These are phyloP conservation scores for Citrus trifoliata DNA, from an alignment of 345 rosid species.

Conservation along the genomic window DNA sequence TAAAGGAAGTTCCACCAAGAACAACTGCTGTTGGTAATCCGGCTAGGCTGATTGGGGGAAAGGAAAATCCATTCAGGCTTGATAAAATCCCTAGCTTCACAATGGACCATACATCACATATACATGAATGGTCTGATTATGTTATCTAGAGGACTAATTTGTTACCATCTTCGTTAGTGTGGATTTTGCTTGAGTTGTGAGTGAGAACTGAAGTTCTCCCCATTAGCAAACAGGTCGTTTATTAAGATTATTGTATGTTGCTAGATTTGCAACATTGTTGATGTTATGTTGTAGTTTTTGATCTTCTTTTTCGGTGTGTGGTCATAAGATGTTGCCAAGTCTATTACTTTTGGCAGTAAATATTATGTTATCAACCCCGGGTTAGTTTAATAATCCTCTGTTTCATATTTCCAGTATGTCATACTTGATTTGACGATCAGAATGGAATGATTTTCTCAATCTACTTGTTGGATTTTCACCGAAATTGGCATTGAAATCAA, in stretches of 20 bases:
- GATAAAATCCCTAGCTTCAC: slow-evolving; percentile 82
- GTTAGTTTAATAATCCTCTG: too few relatives aligned
- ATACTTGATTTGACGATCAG: neutral
- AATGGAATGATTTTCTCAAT: neutral
- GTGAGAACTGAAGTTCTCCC: slow-evolving; percentile 1
- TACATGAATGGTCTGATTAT: slow-evolving; percentile 85
- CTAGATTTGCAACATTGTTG: neutral
- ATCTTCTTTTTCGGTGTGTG: neutral
- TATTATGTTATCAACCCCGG: neutral
- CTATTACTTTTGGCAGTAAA: neutral
- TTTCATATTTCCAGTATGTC: too few relatives aligned
- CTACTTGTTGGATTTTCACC: neutral
- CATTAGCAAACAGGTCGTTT: neutral
- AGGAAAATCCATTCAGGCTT: slow-evolving; percentile 65
- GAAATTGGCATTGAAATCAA: neutral
- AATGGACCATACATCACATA: slow-evolving; percentile 91
- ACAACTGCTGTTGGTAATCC: slow-evolving; percentile 96
- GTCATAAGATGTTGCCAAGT: neutral
- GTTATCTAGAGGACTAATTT: slow-evolving; percentile 48
- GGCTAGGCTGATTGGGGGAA: slow-evolving; percentile 90
- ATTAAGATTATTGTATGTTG: neutral
- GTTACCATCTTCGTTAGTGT: neutral
- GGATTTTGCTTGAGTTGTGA: neutral
- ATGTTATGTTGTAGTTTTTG: neutral
- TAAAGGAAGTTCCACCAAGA: slow-evolving; percentile 72